Conservation (phyloP, 2,329 filamentous ascomycete species). For the Colletotrichum siamense region DNA sequence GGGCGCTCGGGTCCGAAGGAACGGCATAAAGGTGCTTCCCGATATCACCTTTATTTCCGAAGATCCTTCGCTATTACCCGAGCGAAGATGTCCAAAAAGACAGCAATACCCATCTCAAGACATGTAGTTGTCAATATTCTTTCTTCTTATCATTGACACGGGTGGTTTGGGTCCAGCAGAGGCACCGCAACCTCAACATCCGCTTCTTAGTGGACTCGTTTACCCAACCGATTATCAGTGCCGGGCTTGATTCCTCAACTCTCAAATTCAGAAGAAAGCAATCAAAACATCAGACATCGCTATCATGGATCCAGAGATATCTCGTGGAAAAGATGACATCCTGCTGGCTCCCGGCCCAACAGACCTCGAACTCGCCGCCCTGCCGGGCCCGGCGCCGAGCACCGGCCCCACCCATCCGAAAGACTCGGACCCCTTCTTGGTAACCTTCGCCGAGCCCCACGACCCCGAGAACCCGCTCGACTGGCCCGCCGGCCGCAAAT, state of each 20-base stretch:
- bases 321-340: accelerated
- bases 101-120: neutral
- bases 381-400: neutral
- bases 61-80: neutral
- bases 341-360: neutral
- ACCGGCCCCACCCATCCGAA: neutral
- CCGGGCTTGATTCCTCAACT: neutral
- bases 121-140: neutral
- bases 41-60: neutral
- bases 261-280: neutral
- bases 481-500: constrained; percentile 47
- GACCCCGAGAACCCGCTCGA: constrained; percentile 43
- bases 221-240: neutral
- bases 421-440: neutral
- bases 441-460: constrained; percentile 26
- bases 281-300: neutral
- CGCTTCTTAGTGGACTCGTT: neutral
- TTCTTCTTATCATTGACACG: neutral
- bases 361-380: neutral
- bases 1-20: neutral
- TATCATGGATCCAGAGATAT: neutral
- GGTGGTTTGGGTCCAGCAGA: neutral
- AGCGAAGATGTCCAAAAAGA: neutral
- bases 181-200: neutral
- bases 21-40: neutral